Evolutionary conservation across 2,329 filamentous ascomycete species (phyloP).

Genomic region (Fusarium chuoi): DNA sequence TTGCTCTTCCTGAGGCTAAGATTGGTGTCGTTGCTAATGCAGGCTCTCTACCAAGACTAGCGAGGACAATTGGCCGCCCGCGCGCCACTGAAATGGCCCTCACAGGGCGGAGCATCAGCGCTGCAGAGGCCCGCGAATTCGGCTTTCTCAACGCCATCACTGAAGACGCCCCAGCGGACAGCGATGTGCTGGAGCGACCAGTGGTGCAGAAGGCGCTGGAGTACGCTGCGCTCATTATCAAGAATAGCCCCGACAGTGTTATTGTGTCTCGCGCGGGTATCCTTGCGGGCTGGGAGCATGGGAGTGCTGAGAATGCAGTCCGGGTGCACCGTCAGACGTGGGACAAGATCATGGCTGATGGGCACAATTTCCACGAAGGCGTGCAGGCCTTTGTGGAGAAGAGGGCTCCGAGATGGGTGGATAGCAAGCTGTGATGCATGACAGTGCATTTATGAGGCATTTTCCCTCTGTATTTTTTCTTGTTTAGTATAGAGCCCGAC

Average conservation of each 20-base stretch:
- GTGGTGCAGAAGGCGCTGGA: slow-evolving; percentile 66
- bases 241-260: slow-evolving; percentile 76
- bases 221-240: slow-evolving; percentile 68
- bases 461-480: background rate
- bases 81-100: slow-evolving; percentile 75
- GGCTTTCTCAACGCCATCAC: slow-evolving; percentile 75
- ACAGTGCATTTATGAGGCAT: slow-evolving; percentile 16
- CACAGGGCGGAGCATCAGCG: slow-evolving; percentile 66
- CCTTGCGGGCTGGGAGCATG: slow-evolving; percentile 74
- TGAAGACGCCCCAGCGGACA: slow-evolving; percentile 39
- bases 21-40: slow-evolving; percentile 77
- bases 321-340: slow-evolving; percentile 61
- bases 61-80: slow-evolving; percentile 72
- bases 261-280: slow-evolving; percentile 75
- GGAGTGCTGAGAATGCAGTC: slow-evolving; percentile 68
- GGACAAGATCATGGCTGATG: slow-evolving; percentile 67
- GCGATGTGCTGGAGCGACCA: slow-evolving; percentile 46
- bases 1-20: slow-evolving; percentile 77
- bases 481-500: background rate
- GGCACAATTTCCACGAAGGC: slow-evolving; percentile 77
- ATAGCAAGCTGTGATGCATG: slow-evolving; percentile 61
- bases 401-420: slow-evolving; percentile 71
- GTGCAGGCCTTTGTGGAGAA: slow-evolving; percentile 78
- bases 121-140: slow-evolving; percentile 69
- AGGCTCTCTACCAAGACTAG: slow-evolving; percentile 74